phyloP scores from a whole-genome alignment of 2,329 filamentous ascomycete genomes.

The Arthrobotrys conoides region DNA sequence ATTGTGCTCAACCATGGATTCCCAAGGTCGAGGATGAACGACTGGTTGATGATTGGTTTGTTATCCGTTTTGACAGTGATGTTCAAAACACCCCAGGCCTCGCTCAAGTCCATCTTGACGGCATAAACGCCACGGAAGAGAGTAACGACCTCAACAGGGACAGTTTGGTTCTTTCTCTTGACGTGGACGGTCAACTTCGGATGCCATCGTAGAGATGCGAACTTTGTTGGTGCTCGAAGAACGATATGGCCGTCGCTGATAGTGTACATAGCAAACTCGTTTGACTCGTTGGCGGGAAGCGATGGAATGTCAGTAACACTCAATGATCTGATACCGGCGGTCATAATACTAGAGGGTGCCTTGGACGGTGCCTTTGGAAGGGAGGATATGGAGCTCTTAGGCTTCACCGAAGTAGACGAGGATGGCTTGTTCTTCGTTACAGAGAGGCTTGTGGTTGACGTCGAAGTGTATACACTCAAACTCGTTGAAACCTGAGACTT shows the following conservation, averaged over 20 bases:
- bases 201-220: constrained; percentile 68
- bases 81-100: constrained; percentile 74
- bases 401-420: constrained; percentile 15
- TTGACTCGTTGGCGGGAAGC: constrained; percentile 64
- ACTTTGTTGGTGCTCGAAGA: constrained; percentile 69
- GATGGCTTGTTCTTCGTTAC: constrained; percentile 32
- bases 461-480: constrained; percentile 32
- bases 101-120: constrained; percentile 68
- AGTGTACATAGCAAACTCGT: constrained; percentile 71
- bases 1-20: constrained; percentile 70
- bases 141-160: constrained; percentile 69
- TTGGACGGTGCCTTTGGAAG: constrained; percentile 27
- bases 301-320: constrained; percentile 55
- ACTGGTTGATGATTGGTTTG: constrained; percentile 75
- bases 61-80: constrained; percentile 74
- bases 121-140: constrained; percentile 72
- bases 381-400: constrained; percentile 3
- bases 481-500: constrained; percentile 24
- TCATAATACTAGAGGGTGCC: constrained; percentile 43
- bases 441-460: constrained; percentile 38
- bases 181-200: constrained; percentile 71
- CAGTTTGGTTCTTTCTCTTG: constrained; percentile 67
- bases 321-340: constrained; percentile 43
- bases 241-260: constrained; percentile 72
- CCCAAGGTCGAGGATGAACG: constrained; percentile 75